These are phyloP conservation scores for Gliomastix tumulicola DNA, from an alignment of 2,329 filamentous ascomycete genomes.

Conservation along the genomic window DNA sequence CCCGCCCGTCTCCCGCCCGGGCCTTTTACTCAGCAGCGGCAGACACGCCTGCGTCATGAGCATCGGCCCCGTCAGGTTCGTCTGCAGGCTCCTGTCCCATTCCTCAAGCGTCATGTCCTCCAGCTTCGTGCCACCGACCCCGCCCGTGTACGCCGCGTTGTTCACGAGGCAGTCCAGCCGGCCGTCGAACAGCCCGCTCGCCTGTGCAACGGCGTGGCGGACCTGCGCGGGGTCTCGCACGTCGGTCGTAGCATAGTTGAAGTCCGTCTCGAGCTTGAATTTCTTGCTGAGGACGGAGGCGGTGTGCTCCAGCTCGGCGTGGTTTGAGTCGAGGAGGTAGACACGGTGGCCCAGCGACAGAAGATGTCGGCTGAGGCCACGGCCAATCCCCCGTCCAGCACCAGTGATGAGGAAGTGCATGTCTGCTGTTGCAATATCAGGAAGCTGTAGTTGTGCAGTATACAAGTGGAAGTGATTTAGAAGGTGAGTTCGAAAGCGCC, in stretches of 20 bases:
- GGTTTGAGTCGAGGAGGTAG: conserved; percentile 28
- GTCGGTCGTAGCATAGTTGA: conserved; percentile 17
- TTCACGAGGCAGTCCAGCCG: conserved; percentile 32
- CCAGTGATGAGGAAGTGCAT: conserved; percentile 13
- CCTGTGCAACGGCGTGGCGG: conserved; percentile 15
- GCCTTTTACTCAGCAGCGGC: conserved; percentile 12
- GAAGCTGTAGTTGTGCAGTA: too few relatives aligned
- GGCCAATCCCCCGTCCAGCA: conserved; percentile 12
- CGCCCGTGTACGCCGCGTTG: conserved; percentile 29
- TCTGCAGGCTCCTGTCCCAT: conserved; percentile 25
- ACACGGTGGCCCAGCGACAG: conserved; percentile 28
- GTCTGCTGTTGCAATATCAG: conserved; percentile 4
- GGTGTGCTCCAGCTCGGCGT: conserved; percentile 26
- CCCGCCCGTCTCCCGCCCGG: conserved; percentile 11
- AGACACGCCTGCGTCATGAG: conserved; percentile 19
- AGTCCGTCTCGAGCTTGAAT: conserved; percentile 7
- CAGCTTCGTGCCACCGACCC: conserved; percentile 19
- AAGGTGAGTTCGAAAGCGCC: too few relatives aligned
- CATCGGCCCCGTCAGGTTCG: conserved; percentile 27
- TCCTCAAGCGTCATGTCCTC: conserved; percentile 23
- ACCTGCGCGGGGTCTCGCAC: conserved; percentile 23
- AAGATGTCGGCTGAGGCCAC: conserved; percentile 17
- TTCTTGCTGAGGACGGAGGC: conserved; percentile 12
- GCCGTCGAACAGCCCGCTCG: conserved; percentile 21
- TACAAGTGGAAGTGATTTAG: too few relatives aligned